Conservation (phyloP, 768 basidiomycete genomes). For the Mycena polygramma region DNA sequence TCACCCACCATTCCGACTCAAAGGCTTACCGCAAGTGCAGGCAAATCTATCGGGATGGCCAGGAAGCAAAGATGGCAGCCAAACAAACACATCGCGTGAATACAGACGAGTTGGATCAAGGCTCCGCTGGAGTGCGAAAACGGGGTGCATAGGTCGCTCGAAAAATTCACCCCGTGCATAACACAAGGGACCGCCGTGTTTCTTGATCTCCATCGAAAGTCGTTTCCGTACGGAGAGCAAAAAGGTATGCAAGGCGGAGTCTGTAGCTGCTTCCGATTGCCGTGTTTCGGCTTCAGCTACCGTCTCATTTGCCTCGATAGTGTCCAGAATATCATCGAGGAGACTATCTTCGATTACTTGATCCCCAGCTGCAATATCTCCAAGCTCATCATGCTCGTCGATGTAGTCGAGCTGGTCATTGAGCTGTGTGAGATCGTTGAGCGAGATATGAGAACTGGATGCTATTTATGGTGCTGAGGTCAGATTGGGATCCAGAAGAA, state of each 20-base stretch:
- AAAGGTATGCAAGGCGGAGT: not conserved
- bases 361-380: slow-evolving; percentile 17
- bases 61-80: slow-evolving; percentile 16
- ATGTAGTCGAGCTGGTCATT: slow-evolving; percentile 8
- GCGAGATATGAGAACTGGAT: not conserved
- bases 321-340: not conserved
- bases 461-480: not conserved
- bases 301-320: not conserved
- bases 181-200: not conserved
- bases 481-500: too few relatives aligned
- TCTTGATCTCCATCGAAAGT: not conserved
- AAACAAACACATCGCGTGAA: slow-evolving; percentile 10
- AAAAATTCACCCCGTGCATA: slow-evolving; percentile 15
- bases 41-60: slow-evolving; percentile 24
- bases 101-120: not conserved
- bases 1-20: slow-evolving; percentile 26
- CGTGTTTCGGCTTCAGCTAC: not conserved
- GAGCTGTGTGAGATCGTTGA: not conserved
- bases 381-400: slow-evolving; percentile 24
- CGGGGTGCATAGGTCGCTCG: slow-evolving; percentile 2
- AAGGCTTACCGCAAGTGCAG: slow-evolving; percentile 21
- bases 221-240: not conserved
- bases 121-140: not conserved
- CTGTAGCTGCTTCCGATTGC: not conserved
- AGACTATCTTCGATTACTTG: slow-evolving; percentile 14